Evolutionary conservation across 805 yeast genomes (phyloP), one percentile per base, ranked within the genome.

Genomic region (Candida coquimbonensis): DNA sequence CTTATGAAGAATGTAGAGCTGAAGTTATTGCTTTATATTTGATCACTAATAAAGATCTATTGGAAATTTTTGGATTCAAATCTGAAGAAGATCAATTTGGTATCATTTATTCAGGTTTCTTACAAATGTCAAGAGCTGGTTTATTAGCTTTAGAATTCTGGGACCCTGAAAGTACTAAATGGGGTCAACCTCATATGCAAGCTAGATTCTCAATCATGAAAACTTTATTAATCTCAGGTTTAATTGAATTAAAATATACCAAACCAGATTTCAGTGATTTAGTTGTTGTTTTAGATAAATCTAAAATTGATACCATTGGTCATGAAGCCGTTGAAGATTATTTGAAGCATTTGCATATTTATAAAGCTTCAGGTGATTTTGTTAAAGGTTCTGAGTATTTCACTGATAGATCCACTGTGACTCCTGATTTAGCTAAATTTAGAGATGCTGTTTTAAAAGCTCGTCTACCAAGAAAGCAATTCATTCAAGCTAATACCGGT

Each of bases 111-210:
- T 72, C 84, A 37, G 86, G 90, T 14, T 85, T 81, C 53, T 67
- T 87, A 52, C 80, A 78, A 52, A 88, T 88, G 96, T 84, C 88
- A 25, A 75, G 96, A 55, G 96, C 96, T 7, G 96, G 96, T 48
- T 69, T 88, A 42, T 59, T 84, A 33, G 91, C 86, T 8, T 72
- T 88, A 59, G 95, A 88, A 63, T 86, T 75, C 62, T 88, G 95
- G 88, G 95, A 88, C 63, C 96, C 96, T 36, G 65, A 66, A 39
- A 74, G 87, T 27, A 68, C 71, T 48, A 87, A 87, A 66, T 88
- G 96, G 96, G 96, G 96, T 29, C 96, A 88, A 68, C 81, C 96
- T 13, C 96, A 88, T 63, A 87, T 87, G 88, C 95, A 87, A 68
- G 96, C 96, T 4, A 74, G 96, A 64, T 88, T 75, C 66, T 87